Base-by-base conservation (phyloP, 176 grass and related monocot genomes). In the Neostapfia colusana region DNA sequence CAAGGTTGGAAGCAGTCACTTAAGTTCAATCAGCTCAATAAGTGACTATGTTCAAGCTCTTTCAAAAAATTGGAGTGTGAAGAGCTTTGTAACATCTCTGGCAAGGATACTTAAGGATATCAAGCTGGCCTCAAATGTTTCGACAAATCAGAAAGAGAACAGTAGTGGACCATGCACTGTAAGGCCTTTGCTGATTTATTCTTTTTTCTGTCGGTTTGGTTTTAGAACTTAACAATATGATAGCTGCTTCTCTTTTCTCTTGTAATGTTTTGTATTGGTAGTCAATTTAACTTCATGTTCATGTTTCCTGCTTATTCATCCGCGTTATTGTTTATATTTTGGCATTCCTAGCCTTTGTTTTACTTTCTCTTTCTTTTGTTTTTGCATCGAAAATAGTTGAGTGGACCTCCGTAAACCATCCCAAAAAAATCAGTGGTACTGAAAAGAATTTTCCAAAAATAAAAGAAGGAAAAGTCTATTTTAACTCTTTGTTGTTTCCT, bases 21-120 rank as follows among this genome's bases (percentile, higher is more conserved):
- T 83, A 73, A 86, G 85, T 78, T 77, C 85, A 39, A 49, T 95
- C 79, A 90, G 82, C 79, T 90, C 95, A 70, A 88, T 90, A 73
- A 85, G 46, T 69, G 95, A 95, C 42, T 89, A 82, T 76, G 59
- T 95, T 78, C 79, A 88, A 55, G 85, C 87, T 77, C 89, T 95
- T 90, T 99, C 91, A 41, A 99, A 95, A 76, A 28, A 59, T 79
- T 99, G 95, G 95, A 95, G 82, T 25, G 72, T 89, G 65, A 92
- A 88, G 86, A 82, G 80, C 67, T 99, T 92, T 73, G 24, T 88
- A 58, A 82, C 74, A 65, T 90, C 95, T 80, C 65, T 95, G 73
- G 81, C 77, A 65, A 92, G 83, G 78, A 79, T 90, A 74, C 87
- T 99, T 40, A 95, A 88, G 70, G 89, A 88, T 84, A 65, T 95